Evolutionary conservation across 2,329 filamentous ascomycete species (phyloP).

Genomic region (Talaromyces albobiverticillius): DNA sequence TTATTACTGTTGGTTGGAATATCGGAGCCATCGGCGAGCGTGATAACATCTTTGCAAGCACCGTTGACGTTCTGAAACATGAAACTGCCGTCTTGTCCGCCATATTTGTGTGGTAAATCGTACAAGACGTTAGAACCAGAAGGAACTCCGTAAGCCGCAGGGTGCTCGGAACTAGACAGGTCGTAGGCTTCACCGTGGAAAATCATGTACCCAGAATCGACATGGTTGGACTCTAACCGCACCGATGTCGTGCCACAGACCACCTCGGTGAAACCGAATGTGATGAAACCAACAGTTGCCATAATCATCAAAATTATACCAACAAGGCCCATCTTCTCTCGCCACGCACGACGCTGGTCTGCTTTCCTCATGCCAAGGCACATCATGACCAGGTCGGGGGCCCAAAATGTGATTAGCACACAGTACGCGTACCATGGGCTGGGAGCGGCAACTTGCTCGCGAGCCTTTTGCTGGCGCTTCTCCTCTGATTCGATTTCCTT

Average conservation of each 20-base stretch:
- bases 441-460: conserved; percentile 68
- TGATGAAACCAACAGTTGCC: conserved; percentile 85
- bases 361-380: conserved; percentile 84
- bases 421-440: conserved; percentile 97
- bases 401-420: conserved; percentile 91
- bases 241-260: conserved; percentile 74
- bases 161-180: conserved; percentile 72
- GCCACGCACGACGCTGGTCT: conserved; percentile 88
- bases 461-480: conserved; percentile 56
- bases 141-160: conserved; percentile 74
- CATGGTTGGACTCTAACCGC: conserved; percentile 78
- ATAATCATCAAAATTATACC: conserved; percentile 87
- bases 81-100: conserved; percentile 92
- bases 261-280: conserved; percentile 88
- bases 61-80: conserved; percentile 98
- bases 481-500: conserved; percentile 55
- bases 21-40: conserved; percentile 64
- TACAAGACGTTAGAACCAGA: conserved; percentile 75
- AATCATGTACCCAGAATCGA: conserved; percentile 84
- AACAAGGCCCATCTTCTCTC: conserved; percentile 95
- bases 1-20: conserved; percentile 71
- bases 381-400: conserved; percentile 75
- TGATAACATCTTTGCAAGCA: conserved; percentile 89
- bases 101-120: conserved; percentile 76
- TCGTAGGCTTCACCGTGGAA: conserved; percentile 92